These are phyloP conservation scores for Yamagishiella unicocca DNA, from an alignment of 139 green algal genomes.

Conservation along the genomic window DNA sequence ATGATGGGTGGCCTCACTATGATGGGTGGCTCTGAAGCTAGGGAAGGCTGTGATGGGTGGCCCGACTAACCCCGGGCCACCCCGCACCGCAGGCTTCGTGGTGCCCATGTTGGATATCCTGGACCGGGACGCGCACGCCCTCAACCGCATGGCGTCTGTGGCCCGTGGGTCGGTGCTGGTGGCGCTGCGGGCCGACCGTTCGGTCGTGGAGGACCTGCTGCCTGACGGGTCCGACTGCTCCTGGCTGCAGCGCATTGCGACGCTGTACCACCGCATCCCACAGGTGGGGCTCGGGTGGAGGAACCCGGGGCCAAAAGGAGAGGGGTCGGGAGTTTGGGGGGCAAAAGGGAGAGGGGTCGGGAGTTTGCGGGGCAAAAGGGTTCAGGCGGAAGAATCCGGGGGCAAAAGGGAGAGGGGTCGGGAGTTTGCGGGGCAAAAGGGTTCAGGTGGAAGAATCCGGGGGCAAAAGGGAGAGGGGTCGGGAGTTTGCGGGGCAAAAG, in stretches of 20 bases:
- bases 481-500: too few species aligned
- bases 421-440: too few species aligned
- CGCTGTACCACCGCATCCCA: slow-evolving; percentile 28
- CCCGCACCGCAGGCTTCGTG: slow-evolving; percentile 24
- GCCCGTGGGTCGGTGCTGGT: slow-evolving; percentile 31
- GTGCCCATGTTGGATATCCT: slow-evolving; percentile 32
- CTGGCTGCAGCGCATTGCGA: slow-evolving; percentile 26
- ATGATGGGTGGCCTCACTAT: too few species aligned
- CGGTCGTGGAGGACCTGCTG: slow-evolving; percentile 20
- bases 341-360: too few species aligned
- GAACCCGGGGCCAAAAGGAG: not conserved
- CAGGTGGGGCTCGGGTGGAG: not conserved
- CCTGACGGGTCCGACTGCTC: not conserved
- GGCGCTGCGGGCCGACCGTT: slow-evolving; percentile 10
- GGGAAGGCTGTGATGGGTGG: too few species aligned
- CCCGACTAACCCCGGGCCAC: too few species aligned
- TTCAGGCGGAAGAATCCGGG: too few species aligned
- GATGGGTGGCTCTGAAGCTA: too few species aligned
- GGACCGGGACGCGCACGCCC: slow-evolving; percentile 23
- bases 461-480: too few species aligned
- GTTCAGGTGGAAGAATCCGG: too few species aligned
- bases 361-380: too few species aligned
- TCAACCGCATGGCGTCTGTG: slow-evolving; percentile 29
- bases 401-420: too few species aligned
- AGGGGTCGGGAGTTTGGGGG: not conserved